Percentiles rank a stretch among this genome's conserved stretches.
Conservation (phyloP, 768 basidiomycete genomes). For the Paxillus ammoniavirescens region DNA sequence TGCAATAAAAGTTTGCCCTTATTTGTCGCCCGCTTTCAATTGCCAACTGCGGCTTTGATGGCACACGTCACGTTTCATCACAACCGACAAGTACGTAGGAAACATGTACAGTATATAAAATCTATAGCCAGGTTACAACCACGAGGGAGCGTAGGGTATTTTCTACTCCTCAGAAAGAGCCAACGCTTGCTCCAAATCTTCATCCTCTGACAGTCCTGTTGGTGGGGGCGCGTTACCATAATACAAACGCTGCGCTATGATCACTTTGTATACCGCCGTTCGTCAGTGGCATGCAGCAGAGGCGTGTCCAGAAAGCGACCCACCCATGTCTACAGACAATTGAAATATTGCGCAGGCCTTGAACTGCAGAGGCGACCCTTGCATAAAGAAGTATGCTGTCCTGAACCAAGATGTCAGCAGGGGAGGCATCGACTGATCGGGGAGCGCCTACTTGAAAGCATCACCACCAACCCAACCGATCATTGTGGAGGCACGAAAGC, state of each 20-base stretch:
- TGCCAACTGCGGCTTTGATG: not conserved
- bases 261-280: conserved; percentile 44
- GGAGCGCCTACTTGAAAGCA: conserved; percentile 61
- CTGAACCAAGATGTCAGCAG: conserved; percentile 38
- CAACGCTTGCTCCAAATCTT: conserved; percentile 72
- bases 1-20: conserved; percentile 28
- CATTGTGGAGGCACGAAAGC: conserved; percentile 80
- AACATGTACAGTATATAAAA: too few species aligned
- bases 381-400: conserved; percentile 76
- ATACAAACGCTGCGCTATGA: conserved; percentile 67
- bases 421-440: conserved; percentile 3
- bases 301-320: conserved; percentile 26
- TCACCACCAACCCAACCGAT: conserved; percentile 85
- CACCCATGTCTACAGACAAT: conserved; percentile 74
- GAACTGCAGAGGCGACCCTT: conserved; percentile 75
- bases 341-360: conserved; percentile 83
- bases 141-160: not conserved
- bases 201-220: conserved; percentile 45
- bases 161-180: conserved; percentile 59
- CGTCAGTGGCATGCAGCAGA: conserved; percentile 8
- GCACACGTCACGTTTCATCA: too few species aligned
- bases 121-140: not conserved
- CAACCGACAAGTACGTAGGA: too few species aligned
- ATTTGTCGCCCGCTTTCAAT: conserved; percentile 27
- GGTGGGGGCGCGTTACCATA: conserved; percentile 73